These are phyloP conservation scores for Peziza echinospora DNA, from an alignment of 495 filamentous ascomycete species.

Conservation along the genomic window DNA sequence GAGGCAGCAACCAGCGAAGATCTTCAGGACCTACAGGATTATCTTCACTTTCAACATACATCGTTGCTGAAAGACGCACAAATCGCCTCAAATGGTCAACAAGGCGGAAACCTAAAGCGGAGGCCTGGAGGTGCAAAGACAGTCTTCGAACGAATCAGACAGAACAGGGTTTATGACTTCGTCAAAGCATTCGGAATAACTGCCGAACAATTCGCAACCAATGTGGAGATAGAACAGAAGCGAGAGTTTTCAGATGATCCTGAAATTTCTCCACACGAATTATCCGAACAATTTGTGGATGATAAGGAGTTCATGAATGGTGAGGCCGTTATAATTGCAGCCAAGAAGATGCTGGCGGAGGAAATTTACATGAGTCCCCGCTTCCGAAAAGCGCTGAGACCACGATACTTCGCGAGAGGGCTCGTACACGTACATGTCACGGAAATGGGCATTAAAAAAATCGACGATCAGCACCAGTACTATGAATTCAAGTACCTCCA, in stretches of 20 bases:
- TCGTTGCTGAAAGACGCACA: conserved; percentile 54
- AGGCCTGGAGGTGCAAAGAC: conserved; percentile 55
- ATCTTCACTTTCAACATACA: conserved; percentile 85
- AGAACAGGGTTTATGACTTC: conserved; percentile 52
- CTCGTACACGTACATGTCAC: conserved; percentile 71
- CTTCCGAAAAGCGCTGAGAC: conserved; percentile 70
- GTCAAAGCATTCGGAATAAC: conserved; percentile 81
- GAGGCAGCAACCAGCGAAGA: conserved; percentile 65
- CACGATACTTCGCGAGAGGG: conserved; percentile 58
- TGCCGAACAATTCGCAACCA: conserved; percentile 66
- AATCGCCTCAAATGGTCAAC: conserved; percentile 10
- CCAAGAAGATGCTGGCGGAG: conserved; percentile 73
- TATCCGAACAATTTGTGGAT: conserved; percentile 55
- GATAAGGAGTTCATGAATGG: conserved; percentile 55
- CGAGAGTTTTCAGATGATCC: conserved; percentile 72
- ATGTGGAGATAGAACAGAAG: conserved; percentile 52
- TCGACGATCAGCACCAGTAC: conserved; percentile 87
- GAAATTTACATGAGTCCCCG: conserved; percentile 73
- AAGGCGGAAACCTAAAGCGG: conserved; percentile 35
- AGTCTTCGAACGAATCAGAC: conserved; percentile 64
- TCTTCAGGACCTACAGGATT: conserved; percentile 88
- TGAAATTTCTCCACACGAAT: conserved; percentile 47
- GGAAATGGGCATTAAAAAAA: conserved; percentile 80
- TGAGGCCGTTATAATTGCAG: conserved; percentile 50
- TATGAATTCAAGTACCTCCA: conserved; percentile 96